Conservation (phyloP, 371 early-diverging fungal species). For the Mucor racemosus region DNA sequence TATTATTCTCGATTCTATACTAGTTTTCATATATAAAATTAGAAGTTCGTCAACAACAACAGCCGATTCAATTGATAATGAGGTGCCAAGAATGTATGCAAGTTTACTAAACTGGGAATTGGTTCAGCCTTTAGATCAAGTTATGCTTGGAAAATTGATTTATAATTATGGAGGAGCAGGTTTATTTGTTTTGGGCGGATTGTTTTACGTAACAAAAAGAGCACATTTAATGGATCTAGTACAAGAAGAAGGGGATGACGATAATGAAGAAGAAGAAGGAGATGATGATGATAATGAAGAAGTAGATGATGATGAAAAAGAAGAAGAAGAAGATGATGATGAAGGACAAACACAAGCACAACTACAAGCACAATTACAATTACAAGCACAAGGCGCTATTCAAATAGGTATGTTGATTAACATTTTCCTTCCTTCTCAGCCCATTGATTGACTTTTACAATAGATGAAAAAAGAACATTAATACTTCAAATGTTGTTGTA, state of each 20-base stretch:
- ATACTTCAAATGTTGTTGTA: constrained; percentile 38
- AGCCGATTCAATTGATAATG: neutral
- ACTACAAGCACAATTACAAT: neutral
- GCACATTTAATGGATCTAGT: constrained; percentile 26
- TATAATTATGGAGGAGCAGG: constrained; percentile 45
- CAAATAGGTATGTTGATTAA: neutral
- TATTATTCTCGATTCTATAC: constrained; percentile 19
- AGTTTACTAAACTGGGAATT: constrained; percentile 28
- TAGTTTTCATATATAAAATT: constrained; percentile 43
- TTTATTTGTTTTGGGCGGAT: constrained; percentile 32
- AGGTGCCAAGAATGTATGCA: constrained; percentile 27
- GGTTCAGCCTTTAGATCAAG: constrained; percentile 31
- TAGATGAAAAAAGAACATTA: constrained; percentile 19
- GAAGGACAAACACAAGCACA: neutral
- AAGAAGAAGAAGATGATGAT: neutral
- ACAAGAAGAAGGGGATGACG: neutral
- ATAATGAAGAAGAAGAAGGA: neutral
- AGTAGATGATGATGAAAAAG: neutral
- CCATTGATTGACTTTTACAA: neutral
- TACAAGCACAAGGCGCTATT: neutral
- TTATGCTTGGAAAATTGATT: constrained; percentile 43
- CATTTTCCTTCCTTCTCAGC: neutral
- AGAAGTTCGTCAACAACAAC: neutral
- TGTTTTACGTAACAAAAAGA: constrained; percentile 40
- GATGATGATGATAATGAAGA: neutral